phyloP scores from a whole-genome alignment of 1,284 basidiomycete genomes.

The Anthracocystis panici-leucophaei region DNA sequence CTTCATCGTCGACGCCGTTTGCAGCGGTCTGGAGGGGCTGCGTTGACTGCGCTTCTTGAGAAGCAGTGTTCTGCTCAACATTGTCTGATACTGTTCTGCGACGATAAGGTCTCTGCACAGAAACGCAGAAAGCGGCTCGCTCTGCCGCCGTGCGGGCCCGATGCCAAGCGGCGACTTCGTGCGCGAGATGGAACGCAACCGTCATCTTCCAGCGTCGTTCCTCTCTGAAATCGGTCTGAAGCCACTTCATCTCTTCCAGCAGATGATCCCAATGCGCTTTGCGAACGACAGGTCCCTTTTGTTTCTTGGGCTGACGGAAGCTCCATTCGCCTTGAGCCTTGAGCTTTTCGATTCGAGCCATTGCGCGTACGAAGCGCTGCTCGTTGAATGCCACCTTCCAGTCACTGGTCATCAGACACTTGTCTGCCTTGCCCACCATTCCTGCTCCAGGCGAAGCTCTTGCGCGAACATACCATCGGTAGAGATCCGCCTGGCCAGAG shows the following conservation, averaged over 20 bases:
- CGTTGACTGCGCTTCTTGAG: conserved; percentile 9
- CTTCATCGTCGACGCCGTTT: conserved; percentile 15
- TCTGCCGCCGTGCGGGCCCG: conserved; percentile 77
- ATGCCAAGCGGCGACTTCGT: conserved; percentile 88
- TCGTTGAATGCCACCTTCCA: conserved; percentile 68
- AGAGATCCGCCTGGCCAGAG: conserved; percentile 58
- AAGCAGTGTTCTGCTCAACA: conserved; percentile 28
- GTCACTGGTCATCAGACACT: conserved; percentile 66
- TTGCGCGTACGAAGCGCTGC: conserved; percentile 75
- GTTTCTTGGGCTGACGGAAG: conserved; percentile 94
- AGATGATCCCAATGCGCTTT: conserved; percentile 97
- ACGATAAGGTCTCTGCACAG: conserved; percentile 32
- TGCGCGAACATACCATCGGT: conserved; percentile 65
- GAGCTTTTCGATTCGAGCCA: conserved; percentile 86
- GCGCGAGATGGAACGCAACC: conserved; percentile 85
- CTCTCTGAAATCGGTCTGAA: conserved; percentile 93
- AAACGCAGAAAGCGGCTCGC: conserved; percentile 76
- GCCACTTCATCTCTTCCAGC: conserved; percentile 98
- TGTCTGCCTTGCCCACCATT: conserved; percentile 68
- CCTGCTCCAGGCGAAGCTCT: conserved; percentile 63
- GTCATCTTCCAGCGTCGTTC: conserved; percentile 93
- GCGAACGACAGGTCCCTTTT: conserved; percentile 80
- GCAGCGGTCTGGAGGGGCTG: conserved; percentile 4
- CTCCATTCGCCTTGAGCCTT: conserved; percentile 88
- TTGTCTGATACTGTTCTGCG: conserved; percentile 31